These are phyloP conservation scores for Phytophthora fragariae DNA, from an alignment of 352 stramenopile genomes.

Conservation along the genomic window DNA sequence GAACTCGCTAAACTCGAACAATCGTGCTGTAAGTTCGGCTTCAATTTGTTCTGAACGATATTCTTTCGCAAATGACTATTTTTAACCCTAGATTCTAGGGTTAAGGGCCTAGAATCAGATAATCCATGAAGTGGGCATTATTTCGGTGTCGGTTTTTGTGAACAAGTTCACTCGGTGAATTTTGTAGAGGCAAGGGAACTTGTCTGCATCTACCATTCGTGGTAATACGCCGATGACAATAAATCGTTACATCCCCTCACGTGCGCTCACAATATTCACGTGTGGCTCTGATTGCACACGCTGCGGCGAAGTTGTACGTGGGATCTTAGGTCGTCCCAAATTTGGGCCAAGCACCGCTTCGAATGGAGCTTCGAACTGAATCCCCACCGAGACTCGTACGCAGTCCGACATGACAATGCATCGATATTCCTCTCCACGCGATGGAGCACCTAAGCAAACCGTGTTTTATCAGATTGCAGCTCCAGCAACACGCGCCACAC, in stretches of 20 bases:
- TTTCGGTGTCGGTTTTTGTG: not conserved
- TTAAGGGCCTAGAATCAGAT: not conserved
- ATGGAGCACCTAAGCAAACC: not conserved
- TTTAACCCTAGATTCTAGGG: too few relatives aligned
- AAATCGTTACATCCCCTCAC: not conserved
- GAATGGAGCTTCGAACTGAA: constrained; percentile 30
- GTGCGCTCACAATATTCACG: constrained; percentile 21
- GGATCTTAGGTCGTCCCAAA: not conserved
- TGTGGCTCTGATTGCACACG: constrained; percentile 33
- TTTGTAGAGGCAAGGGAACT: not conserved
- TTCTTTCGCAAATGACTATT: too few relatives aligned
- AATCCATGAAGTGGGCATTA: not conserved
- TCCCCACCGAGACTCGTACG: not conserved
- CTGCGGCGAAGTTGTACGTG: constrained; percentile 2
- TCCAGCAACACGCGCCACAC: not conserved
- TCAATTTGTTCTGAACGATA: too few relatives aligned
- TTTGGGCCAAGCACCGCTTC: constrained; percentile 8
- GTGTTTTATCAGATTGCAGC: not conserved
- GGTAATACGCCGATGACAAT: not conserved
- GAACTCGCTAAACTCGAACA: constrained; percentile 20
- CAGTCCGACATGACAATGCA: not conserved
- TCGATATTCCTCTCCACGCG: not conserved
- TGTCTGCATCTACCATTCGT: not conserved
- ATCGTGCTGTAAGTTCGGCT: too few relatives aligned
- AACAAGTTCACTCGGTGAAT: not conserved